Conservation (phyloP, 2,329 filamentous ascomycete species). For the Mycosphaerella arachidis region DNA sequence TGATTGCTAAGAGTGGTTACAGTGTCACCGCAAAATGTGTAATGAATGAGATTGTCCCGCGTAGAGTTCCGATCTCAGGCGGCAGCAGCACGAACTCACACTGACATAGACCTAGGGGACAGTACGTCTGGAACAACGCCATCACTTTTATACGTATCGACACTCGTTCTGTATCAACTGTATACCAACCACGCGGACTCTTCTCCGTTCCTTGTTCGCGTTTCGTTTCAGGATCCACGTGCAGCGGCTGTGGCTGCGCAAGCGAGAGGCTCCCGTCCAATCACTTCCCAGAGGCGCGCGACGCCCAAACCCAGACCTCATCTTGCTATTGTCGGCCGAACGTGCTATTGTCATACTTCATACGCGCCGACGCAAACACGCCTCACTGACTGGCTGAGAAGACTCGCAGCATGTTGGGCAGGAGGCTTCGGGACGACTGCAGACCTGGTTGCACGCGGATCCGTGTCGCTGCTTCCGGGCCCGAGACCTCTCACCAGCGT, state of each 20-base stretch:
- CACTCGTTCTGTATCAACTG: not conserved
- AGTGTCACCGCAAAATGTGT: not conserved
- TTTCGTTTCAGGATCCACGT: not conserved
- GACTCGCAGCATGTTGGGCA: slow-evolving; percentile 1
- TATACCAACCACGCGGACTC: not conserved
- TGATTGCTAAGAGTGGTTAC: not conserved
- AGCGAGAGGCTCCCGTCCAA: not conserved
- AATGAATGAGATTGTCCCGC: not conserved
- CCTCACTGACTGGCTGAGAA: slow-evolving; percentile 19
- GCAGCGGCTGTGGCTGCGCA: slow-evolving; percentile 1
- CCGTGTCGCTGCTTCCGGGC: slow-evolving; percentile 13
- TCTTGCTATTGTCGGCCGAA: slow-evolving; percentile 16
- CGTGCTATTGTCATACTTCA: slow-evolving; percentile 11
- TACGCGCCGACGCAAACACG: slow-evolving; percentile 12
- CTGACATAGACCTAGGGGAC: not conserved
- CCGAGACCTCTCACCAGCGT: slow-evolving; percentile 18
- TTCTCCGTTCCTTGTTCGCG: not conserved
- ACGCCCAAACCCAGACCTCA: not conserved
- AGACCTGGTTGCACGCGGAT: slow-evolving; percentile 7
- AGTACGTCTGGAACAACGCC: not conserved
- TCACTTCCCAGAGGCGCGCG: not conserved
- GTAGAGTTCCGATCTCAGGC: not conserved
- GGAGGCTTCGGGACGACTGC: not conserved
- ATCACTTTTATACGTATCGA: not conserved
- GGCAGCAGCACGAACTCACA: not conserved